A percentile compares a stretch with the other conserved stretches of the same genome.
Conservation (phyloP, 768 basidiomycete species). For the Lyophyllum decastes region DNA sequence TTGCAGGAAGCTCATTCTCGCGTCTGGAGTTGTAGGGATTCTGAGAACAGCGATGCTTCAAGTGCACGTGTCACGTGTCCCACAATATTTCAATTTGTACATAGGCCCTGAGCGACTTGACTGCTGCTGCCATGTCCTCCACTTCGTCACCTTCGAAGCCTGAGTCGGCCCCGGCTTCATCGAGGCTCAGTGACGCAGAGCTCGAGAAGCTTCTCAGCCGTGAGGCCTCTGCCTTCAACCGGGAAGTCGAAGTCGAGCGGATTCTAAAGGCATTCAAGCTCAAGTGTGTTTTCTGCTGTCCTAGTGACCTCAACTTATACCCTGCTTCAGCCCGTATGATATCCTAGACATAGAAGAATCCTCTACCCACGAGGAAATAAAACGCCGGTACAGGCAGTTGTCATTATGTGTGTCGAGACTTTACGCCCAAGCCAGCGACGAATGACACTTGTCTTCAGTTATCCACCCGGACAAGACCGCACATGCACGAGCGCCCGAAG, state of each 20-base stretch:
- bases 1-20: slow-evolving; percentile 5
- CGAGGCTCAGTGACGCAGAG: slow-evolving; percentile 46
- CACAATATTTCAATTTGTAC: too few species aligned
- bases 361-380: slow-evolving; percentile 79
- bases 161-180: background rate
- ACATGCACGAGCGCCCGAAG: slow-evolving; percentile 86
- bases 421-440: background rate
- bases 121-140: slow-evolving; percentile 17
- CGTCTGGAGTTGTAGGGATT: background rate
- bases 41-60: too few species aligned
- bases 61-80: slow-evolving; percentile 11
- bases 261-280: slow-evolving; percentile 95
- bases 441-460: slow-evolving; percentile 46
- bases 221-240: slow-evolving; percentile 83
- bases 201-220: slow-evolving; percentile 79
- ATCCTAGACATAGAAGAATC: slow-evolving; percentile 78
- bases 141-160: slow-evolving; percentile 26
- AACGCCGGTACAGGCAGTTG: slow-evolving; percentile 84
- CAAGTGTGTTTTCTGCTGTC: slow-evolving; percentile 58
- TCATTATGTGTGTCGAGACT: slow-evolving; percentile 68
- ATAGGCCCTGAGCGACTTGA: background rate
- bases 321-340: slow-evolving; percentile 81
- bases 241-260: slow-evolving; percentile 87
- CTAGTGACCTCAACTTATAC: background rate
- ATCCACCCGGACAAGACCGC: slow-evolving; percentile 99